Evolutionary conservation across 805 yeast genomes (phyloP), one percentile per base, ranked within the genome.

Genomic region (Candida multigemmis): DNA sequence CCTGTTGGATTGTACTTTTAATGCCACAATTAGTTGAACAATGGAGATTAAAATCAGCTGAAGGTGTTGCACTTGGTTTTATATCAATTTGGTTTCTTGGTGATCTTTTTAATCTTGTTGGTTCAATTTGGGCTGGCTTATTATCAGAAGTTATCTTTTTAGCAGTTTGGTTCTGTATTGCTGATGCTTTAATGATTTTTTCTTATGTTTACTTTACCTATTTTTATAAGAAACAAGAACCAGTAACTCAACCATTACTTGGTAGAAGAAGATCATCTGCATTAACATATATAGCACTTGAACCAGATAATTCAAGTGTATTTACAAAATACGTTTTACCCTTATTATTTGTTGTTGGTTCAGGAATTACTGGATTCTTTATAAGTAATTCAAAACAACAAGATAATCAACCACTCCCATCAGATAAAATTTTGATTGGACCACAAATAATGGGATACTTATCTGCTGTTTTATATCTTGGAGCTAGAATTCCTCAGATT

Each of bases 401-500:
- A 6, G 44, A 31, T 22, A 42, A 37, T 22, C 46, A 56, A 15
- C 29, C 30, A 9, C 31, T 29, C 5, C 21, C 20, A 9, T 36
- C 35, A 4, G 41, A 40, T 2, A 35, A 36, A n/a, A 49, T 70
- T 16, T 33, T 37, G 5, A 30, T 69, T 19, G 78, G 77, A 1
- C 78, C 89, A 2, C 83, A 77, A 48, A 39, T 77, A 3, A 60
- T 77, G 35, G 91, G 91, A 5, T 82, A 80, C 51, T 37, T 71
- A 5, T 74, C 84, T 4, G 89, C 93, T 1, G 34, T 59, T 2
- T 53, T 81, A 31, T 81, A 81, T 48, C 60, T 81, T 37, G 72
- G 81, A 6, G 91, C 91, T 3, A 58, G 85, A 37, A 68, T 44
- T 41, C 98, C 98, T 0, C 98, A 89, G 53, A 80, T 89, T 28